Conservation (phyloP, 208 protist genomes). For the Phytomonas sp. region DNA sequence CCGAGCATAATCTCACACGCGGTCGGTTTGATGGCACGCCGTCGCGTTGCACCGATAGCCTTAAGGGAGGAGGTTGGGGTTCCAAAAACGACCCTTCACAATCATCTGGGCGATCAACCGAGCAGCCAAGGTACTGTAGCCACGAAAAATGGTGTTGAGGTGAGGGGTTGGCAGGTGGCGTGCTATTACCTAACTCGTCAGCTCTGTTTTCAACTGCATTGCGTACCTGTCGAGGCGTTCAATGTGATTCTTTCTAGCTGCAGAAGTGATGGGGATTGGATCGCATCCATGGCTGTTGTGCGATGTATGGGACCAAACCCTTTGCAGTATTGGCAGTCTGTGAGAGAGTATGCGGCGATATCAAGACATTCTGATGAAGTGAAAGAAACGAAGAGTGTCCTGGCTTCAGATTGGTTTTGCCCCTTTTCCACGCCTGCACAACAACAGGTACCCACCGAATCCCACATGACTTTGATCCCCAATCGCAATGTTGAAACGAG, state of each 20-base stretch:
- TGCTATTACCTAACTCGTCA: conserved; percentile 28
- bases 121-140: not conserved
- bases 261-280: conserved; percentile 58
- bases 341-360: conserved; percentile 11
- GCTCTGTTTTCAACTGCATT: conserved; percentile 3
- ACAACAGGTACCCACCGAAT: not conserved
- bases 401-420: not conserved
- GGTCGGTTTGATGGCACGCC: conserved; percentile 20
- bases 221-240: conserved; percentile 64
- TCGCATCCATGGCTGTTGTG: conserved; percentile 45
- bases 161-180: conserved; percentile 23
- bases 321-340: conserved; percentile 26
- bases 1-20: conserved; percentile 27
- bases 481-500: not conserved
- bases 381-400: not conserved
- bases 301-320: conserved; percentile 74
- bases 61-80: not conserved
- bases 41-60: conserved; percentile 3
- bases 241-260: conserved; percentile 59
- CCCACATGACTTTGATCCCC: not conserved
- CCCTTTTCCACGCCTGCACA: not conserved
- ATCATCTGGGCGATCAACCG: not conserved
- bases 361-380: not conserved
- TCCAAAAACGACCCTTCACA: not conserved
- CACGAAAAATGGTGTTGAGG: not conserved